A percentile compares a stretch with the other conserved stretches of the same genome.
Conservation (phyloP, 257 asterid species). For the Nicotiana otophora region DNA sequence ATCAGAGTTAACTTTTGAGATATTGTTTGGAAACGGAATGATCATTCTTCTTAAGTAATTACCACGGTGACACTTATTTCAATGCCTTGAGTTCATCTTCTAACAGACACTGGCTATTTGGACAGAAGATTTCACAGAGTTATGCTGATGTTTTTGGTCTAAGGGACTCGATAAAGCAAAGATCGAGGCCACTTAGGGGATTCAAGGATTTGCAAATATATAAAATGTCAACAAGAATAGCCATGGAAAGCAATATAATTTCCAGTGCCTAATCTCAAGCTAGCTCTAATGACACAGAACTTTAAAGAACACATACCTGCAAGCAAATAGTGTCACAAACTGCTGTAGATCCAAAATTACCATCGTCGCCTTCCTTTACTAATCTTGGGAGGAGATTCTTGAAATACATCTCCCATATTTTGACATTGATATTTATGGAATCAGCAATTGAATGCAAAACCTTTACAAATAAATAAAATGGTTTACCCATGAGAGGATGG, state of each 20-base stretch:
- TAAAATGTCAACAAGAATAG: neutral
- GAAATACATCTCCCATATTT: conserved; percentile 86
- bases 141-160: neutral
- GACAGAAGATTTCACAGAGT: neutral
- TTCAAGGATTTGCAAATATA: neutral
- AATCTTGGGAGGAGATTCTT: conserved; percentile 65
- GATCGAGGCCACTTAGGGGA: neutral
- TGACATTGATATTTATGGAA: conserved; percentile 64
- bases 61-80: neutral
- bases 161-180: neutral
- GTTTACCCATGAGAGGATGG: conserved; percentile 1
- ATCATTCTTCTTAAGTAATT: neutral
- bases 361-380: conserved; percentile 78
- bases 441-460: conserved; percentile 75
- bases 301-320: conserved; percentile 51
- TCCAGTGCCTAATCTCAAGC: neutral
- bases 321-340: conserved; percentile 79
- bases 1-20: neutral
- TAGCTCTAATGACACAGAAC: neutral
- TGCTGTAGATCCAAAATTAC: conserved; percentile 84
- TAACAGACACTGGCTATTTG: neutral
- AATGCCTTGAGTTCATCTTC: neutral
- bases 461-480: conserved; percentile 28
- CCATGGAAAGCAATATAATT: neutral
- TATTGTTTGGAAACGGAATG: neutral